phyloP scores from a whole-genome alignment of 805 yeast genomes.

The Wickerhamomyces ciferrii region DNA sequence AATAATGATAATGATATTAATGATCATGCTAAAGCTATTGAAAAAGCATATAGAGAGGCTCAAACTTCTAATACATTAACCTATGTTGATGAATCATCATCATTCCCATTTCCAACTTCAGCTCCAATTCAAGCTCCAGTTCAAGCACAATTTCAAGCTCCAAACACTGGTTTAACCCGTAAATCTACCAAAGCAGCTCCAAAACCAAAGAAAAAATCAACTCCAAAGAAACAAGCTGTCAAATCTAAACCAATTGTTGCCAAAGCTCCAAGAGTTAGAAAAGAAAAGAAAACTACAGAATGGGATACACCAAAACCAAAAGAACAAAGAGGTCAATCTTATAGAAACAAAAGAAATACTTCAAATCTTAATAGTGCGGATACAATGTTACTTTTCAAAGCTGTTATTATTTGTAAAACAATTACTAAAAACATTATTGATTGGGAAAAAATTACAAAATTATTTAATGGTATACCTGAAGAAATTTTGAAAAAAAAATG shows the following conservation, averaged over 20 bases:
- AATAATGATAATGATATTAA: background rate
- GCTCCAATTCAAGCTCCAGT: too few species aligned
- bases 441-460: slow-evolving; percentile 54
- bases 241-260: background rate
- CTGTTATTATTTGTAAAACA: slow-evolving; percentile 64
- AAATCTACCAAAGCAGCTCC: slow-evolving; percentile 1
- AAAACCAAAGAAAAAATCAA: background rate
- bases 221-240: background rate
- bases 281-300: background rate
- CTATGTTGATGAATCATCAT: background rate
- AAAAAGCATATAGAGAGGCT: background rate
- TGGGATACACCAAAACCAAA: background rate
- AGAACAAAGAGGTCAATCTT: background rate
- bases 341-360: slow-evolving; percentile 11
- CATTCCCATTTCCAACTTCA: too few species aligned
- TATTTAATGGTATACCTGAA: slow-evolving; percentile 38
- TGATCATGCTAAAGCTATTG: background rate
- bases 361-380: slow-evolving; percentile 14
- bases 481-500: slow-evolving; percentile 57
- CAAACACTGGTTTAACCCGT: too few species aligned
- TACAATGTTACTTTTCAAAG: slow-evolving; percentile 39
- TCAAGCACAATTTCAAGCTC: too few species aligned
- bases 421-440: slow-evolving; percentile 51
- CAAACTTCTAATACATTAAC: background rate
- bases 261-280: background rate